Evolutionary conservation across 1,284 basidiomycete genomes (phyloP).

Genomic region (Puccinia hordei): DNA sequence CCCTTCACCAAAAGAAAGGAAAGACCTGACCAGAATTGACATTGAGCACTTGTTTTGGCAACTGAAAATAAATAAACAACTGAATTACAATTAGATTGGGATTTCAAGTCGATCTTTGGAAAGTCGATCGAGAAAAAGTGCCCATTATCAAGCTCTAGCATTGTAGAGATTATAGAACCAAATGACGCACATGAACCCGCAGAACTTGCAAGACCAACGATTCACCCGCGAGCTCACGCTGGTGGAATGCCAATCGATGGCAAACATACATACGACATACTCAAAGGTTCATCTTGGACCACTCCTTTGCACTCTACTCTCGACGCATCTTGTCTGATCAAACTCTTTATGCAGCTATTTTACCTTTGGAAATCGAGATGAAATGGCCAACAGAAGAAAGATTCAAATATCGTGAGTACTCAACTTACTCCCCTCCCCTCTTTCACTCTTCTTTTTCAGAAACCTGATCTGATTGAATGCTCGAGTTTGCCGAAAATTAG

Average conservation of each 20-base stretch:
- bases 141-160: conserved; percentile 67
- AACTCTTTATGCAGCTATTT: conserved; percentile 61
- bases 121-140: conserved; percentile 65
- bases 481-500: conserved; percentile 52
- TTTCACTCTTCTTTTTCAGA: conserved; percentile 15
- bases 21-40: neutral
- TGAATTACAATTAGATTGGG: conserved; percentile 69
- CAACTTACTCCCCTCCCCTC: conserved; percentile 45
- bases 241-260: conserved; percentile 46
- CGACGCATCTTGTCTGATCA: conserved; percentile 63
- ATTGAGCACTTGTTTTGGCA: conserved; percentile 2
- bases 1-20: too few species aligned
- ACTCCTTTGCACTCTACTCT: conserved; percentile 80
- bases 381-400: conserved; percentile 61
- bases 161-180: conserved; percentile 63
- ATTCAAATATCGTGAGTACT: conserved; percentile 60
- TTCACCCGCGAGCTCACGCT: conserved; percentile 30
- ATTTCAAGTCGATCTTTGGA: conserved; percentile 73
- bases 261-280: conserved; percentile 21
- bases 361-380: conserved; percentile 55
- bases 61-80: neutral
- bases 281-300: conserved; percentile 56
- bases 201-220: neutral
- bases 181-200: neutral
- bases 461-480: neutral